Percentiles rank a stretch among this genome's conserved stretches.
These are phyloP conservation scores for Dendrobium nobile DNA, from an alignment of 106 monocot species.

Conservation along the genomic window DNA sequence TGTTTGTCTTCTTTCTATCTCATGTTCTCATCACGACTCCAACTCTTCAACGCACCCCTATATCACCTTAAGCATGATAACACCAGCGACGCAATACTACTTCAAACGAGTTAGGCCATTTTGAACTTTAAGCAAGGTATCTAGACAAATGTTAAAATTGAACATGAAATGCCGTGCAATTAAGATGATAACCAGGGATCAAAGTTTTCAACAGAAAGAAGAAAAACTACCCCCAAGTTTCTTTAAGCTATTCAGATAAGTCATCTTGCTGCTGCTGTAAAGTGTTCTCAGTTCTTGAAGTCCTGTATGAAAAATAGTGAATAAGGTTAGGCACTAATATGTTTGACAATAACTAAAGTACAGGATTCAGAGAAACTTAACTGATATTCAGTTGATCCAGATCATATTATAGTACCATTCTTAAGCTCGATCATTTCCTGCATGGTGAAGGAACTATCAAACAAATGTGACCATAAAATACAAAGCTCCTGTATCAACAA, in stretches of 20 bases:
- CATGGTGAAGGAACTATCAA: not conserved
- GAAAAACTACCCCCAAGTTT: not conserved
- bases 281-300: constrained; percentile 4
- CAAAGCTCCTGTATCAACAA: not conserved
- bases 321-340: not conserved
- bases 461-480: not conserved
- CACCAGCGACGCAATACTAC: not conserved
- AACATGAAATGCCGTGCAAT: not conserved
- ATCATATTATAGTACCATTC: not conserved
- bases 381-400: constrained; percentile 10
- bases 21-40: not conserved
- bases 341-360: not conserved
- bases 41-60: not conserved
- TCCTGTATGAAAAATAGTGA: not conserved
- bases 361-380: not conserved
- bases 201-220: not conserved
- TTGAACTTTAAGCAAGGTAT: not conserved
- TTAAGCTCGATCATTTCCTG: constrained; percentile 4
- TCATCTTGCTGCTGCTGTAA: constrained; percentile 1
- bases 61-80: not conserved
- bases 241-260: not conserved
- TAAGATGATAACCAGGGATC: not conserved
- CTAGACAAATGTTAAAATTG: not conserved
- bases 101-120: not conserved
- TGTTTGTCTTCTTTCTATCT: not conserved